Base-by-base conservation (phyloP, 176 grass and related monocot genomes). In the Aegilops tauschii region DNA sequence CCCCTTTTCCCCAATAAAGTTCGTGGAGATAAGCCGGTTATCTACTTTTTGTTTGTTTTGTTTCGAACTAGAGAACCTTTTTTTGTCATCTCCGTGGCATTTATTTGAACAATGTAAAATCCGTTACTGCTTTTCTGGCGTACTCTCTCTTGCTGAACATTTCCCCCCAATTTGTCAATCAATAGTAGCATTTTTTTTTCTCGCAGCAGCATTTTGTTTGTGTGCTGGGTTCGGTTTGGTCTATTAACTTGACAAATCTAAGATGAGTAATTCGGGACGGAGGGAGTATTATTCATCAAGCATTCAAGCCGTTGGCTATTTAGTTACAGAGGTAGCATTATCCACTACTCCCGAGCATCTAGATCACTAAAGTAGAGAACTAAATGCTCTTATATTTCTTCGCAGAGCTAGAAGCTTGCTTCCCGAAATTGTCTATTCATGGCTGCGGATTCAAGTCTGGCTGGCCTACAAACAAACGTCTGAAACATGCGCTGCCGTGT, bases 1-100 rank as follows among this genome's bases (percentile, higher is more conserved):
- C 13, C 13, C 79, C 63, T 73, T 82, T 85, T 54, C 88, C 70
- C 70, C 20, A 91, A 91, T 91, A 85, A 91, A 88, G 77, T 39
- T 83, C 54, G 52, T 54, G 77, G 82, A 88, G 89, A 88, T 84
- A 81, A 54, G 81, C 81, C 39, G 23, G 85, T 69, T 77, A 69
- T 85, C 76, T 85, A 74, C 28, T 83, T 80, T 61, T 80, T 39
- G 2, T 69, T 39, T 74, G 40, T 73, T 73, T 80, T 67, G 35
- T 28, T 80, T 80, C 47, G 29, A 85, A 76, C 47, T 87, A 80
- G 49, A 80, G 81, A 81, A 85, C 61, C 37, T 4, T n/a, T 76
- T 90, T 91, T 87, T 84, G 69, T 68, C 68, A 84, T 84, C 45
- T 83, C 10, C 49, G 32, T 91, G 50, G 4, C 9, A 17, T 91